These are phyloP conservation scores for Amphirosellinia nigrospora DNA, from an alignment of 495 filamentous ascomycete genomes.

Conservation along the genomic window DNA sequence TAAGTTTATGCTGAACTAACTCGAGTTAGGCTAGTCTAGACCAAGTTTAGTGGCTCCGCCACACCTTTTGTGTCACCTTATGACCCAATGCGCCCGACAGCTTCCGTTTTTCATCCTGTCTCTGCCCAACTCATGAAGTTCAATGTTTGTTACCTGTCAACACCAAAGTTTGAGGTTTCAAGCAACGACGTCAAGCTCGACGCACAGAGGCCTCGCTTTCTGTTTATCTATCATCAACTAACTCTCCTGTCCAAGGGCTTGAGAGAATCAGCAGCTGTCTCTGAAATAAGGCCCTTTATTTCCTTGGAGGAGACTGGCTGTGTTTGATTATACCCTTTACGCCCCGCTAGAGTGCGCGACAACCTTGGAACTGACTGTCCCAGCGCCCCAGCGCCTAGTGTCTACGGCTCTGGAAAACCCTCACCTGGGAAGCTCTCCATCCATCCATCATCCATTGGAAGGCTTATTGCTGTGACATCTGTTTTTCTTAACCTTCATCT, in stretches of 20 bases:
- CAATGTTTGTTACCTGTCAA: slow-evolving; percentile 12
- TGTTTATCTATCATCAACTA: slow-evolving; percentile 11
- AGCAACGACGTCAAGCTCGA: slow-evolving; percentile 16
- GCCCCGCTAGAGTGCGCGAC: slow-evolving; percentile 25
- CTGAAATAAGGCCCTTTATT: neutral
- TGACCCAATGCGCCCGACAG: slow-evolving; percentile 6
- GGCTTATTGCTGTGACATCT: slow-evolving; percentile 25
- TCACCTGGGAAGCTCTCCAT: slow-evolving; percentile 1
- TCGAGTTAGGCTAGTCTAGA: neutral
- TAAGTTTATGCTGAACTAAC: neutral
- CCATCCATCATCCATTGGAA: slow-evolving; percentile 7
- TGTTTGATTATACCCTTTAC: slow-evolving; percentile 18
- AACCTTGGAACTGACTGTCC: neutral
- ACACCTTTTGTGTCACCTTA: neutral
- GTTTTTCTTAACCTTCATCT: slow-evolving; percentile 13
- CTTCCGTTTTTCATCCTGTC: slow-evolving; percentile 4
- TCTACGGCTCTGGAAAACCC: neutral
- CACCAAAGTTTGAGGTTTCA: slow-evolving; percentile 17
- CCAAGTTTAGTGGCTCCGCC: neutral
- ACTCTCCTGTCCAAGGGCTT: slow-evolving; percentile 4
- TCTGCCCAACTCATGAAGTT: slow-evolving; percentile 21
- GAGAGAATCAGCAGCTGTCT: slow-evolving; percentile 18
- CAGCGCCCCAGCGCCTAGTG: slow-evolving; percentile 17
- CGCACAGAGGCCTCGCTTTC: slow-evolving; percentile 3
- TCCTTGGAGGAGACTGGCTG: slow-evolving; percentile 2